phyloP scores from a whole-genome alignment of 352 stramenopile species.

The Pythium aquatile region DNA sequence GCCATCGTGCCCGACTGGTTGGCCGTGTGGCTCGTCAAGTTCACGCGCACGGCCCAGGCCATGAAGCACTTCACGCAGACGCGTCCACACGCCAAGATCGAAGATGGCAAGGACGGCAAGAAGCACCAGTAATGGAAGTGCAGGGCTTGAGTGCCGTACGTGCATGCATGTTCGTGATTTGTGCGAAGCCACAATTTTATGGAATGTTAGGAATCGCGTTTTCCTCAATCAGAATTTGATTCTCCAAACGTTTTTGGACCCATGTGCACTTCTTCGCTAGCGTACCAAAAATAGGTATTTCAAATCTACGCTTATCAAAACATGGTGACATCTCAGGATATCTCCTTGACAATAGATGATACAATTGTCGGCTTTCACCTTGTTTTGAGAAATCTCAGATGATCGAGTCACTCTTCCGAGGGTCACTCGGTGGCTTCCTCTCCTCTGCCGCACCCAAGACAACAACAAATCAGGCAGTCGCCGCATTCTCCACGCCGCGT shows the following conservation, averaged over 20 bases:
- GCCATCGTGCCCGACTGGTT: constrained; percentile 27
- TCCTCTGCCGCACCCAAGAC: not conserved
- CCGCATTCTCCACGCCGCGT: not conserved
- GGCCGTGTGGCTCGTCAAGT: constrained; percentile 15
- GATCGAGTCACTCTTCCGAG: constrained; percentile 14
- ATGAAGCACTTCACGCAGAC: constrained; percentile 34
- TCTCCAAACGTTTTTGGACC: too few relatives aligned
- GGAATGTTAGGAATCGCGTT: not conserved
- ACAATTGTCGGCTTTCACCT: not conserved
- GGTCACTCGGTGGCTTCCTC: not conserved
- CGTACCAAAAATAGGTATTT: too few relatives aligned
- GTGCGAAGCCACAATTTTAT: not conserved
- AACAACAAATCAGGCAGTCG: constrained; percentile 5
- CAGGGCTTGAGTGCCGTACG: not conserved
- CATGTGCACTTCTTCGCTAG: not conserved
- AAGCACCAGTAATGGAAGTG: not conserved
- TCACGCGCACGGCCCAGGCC: constrained; percentile 21
- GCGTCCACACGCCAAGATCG: constrained; percentile 20
- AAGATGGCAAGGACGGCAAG: constrained; percentile 3
- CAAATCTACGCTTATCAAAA: not conserved
- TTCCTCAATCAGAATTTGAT: not conserved
- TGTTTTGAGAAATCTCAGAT: constrained; percentile 11
- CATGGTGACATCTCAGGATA: not conserved
- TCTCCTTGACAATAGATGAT: not conserved
- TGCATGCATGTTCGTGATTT: not conserved